Evolutionary conservation across 2,329 filamentous ascomycete genomes (phyloP), one percentile per base, ranked within the genome.

Genomic region (Fusarium circinatum): DNA sequence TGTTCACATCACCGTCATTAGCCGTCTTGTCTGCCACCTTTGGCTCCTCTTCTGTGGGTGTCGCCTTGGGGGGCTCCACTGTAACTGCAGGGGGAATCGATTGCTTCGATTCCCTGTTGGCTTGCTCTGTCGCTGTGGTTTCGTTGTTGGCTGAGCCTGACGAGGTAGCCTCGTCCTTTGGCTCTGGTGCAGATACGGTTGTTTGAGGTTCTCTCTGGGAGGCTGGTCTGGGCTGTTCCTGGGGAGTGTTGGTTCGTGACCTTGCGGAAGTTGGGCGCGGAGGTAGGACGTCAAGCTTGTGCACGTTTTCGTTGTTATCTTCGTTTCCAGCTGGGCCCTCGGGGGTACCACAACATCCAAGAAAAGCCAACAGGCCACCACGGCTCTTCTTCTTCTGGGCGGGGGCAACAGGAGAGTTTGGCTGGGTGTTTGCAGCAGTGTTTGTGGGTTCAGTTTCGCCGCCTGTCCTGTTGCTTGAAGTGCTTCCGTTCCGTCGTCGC

Each of bases 311-410:
- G 66, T 88, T 86, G 59, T 86, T 86, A 64, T 84, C 85, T 52
- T 89, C 86, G 55, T 89, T 82, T 11, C 82, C 79, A 71, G 89
- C 88, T 22, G 87, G 86, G 72, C 89, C 86, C 71, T 92, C 90
- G 56, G 91, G 89, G 45, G 90, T 86, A 62, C 86, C 87, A 80
- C 92, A 94, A 83, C 92, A 94, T 68, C 88, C 90, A 66, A 94
- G 85, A 62, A 94, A 87, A 30, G 89, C 84, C 41, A 90, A 80
- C 51, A 91, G 81, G n/a, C 88, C 87, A 66, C 86, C 85, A 60
- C 83, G 85, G 79, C 85, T 86, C 80, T 88, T 88, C 82, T 89
- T 89, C 78, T 86, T 87, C 65, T 85, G 83, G 41, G 84, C 81
- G 60, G 85, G 85, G 58, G 84, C 83, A 14, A 81, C 84, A 36